Base-by-base conservation (phyloP, 805 yeast genomes). In the Myxozyma vanderwaltii region DNA sequence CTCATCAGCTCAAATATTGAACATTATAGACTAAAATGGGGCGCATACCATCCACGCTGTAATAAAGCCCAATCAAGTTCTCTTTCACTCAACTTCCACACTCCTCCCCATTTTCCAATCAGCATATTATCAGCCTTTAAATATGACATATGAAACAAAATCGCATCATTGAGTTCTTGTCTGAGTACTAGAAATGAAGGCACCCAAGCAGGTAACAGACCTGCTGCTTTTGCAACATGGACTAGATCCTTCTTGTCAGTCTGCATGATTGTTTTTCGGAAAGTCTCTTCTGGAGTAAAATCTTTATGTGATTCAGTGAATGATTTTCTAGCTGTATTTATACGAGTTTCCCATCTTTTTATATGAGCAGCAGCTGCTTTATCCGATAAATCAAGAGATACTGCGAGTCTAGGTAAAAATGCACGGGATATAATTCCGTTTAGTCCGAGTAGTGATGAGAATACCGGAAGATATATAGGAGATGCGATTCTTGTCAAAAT, bases 41-140 rank as follows among this genome's bases (percentile, higher is more conserved):
- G n/a, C n/a, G n/a, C 56, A 39, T 36, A 55, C 59, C 65, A 51
- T 33, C 35, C 58, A 15, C 67, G 63, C 35, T 63, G 64, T 7
- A 51, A 39, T 27, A 63, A 38, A 15, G 86, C 83, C 39, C 71
- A 65, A 3, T 78, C 65, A 31, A 84, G 66, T 68, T 85, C 89
- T 45, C 74, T 74, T 7, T 71, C 68, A 29, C 72, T 68, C 67
- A 85, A 70, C 44, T 72, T 69, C 79, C 83, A 78, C 0, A 83
- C 74, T 41, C 81, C 79, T 12, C 81, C 81, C 59, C 73, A 77
- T 44, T 75, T 59, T 19, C 73, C 46, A 10, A 79, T 68, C 46
- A 79, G 67, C 45, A 77, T 77, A 67, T 84, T 81, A 67, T 85
- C 88, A 31, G 83, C 82, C 15, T 68, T 66, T 49, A 84, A 71